Evolutionary conservation across 805 yeast species (phyloP), one percentile per base, ranked within the genome.

Genomic region (Pachysolen tannophilus): DNA sequence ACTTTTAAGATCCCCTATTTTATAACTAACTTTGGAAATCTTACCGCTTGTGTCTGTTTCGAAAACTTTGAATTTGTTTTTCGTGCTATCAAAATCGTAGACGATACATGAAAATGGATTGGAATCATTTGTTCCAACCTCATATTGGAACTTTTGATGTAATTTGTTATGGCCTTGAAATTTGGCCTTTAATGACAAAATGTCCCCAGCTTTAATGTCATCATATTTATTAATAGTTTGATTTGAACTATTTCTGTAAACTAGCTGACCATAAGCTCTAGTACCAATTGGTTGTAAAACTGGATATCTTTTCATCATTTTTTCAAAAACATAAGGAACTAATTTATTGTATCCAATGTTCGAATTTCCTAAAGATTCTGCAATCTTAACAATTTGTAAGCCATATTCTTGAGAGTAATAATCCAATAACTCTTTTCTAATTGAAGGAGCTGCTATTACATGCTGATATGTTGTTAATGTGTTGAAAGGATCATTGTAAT

Each of bases 131-230:
- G 42, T 44, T 10, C 94, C 94, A 11, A 78, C 65, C 5, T 69
- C 71, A n/a, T 67, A 53, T 2, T 66, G 47, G 16, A 77, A 71
- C 58, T 81, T 80, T 47, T 67, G 72, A 35, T 66, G 72, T 26
- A 77, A 49, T 23, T 72, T 66, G 34, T 69, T 68, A 45, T 78
- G 84, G 6, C 78, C 72, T 42, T 72, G 75, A 58, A 90, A 88
- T 41, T 70, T 70, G 6, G 86, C 95, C 37, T 76, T 76, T 47
- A 78, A 72, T 34, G 86, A 82, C 28, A 86, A 57, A 8, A 90
- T 67, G 55, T 92, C 97, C 40, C 98, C 98, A 0, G 94, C 79
- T 32, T 72, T 67, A 36, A 87, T 71, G 27, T 76, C 82, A 36
- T 75, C 86, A 20, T 59, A 48, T 44, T 71, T 76, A 11, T 67